A percentile compares a stretch with the other conserved stretches of the same genome.
phyloP scores from a whole-genome alignment of 768 basidiomycete genomes.

The Clathrus columnatus region DNA sequence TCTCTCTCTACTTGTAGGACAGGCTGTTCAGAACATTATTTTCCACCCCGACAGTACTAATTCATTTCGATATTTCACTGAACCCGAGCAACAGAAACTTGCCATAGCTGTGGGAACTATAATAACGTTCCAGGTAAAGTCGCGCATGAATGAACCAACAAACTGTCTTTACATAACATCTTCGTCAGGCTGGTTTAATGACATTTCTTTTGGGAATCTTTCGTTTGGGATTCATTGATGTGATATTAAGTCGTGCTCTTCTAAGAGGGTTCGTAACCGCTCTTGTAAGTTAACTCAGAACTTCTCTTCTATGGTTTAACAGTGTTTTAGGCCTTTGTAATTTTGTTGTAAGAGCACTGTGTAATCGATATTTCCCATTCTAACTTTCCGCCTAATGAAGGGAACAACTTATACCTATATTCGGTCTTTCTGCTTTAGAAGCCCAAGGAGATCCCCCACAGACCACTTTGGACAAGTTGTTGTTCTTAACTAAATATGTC shows the following conservation, averaged over 20 bases:
- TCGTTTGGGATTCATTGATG: slow-evolving; percentile 87
- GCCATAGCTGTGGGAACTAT: slow-evolving; percentile 68
- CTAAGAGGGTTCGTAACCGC: slow-evolving; percentile 84
- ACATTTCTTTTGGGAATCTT: slow-evolving; percentile 82
- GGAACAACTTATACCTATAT: slow-evolving; percentile 84
- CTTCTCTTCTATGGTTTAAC: background rate
- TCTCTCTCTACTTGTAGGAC: slow-evolving; percentile 77
- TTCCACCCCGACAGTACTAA: slow-evolving; percentile 36
- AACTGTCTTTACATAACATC: background rate
- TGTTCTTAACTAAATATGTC: slow-evolving; percentile 60
- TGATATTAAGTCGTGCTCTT: slow-evolving; percentile 82
- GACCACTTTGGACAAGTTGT: slow-evolving; percentile 65
- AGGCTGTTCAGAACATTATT: slow-evolving; percentile 67
- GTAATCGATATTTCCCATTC: background rate
- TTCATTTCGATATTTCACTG: slow-evolving; percentile 23
- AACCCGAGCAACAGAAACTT: slow-evolving; percentile 37
- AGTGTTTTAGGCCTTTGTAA: slow-evolving; percentile 52
- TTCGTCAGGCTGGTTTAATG: slow-evolving; percentile 64
- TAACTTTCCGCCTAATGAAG: slow-evolving; percentile 28
- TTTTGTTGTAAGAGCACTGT: slow-evolving; percentile 54
- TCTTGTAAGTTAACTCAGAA: slow-evolving; percentile 26
- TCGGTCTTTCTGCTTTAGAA: slow-evolving; percentile 44
- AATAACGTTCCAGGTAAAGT: slow-evolving; percentile 70
- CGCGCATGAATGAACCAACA: background rate
- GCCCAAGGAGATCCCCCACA: slow-evolving; percentile 37